These are phyloP conservation scores for Diaporthe capsici DNA, from an alignment of 2,329 filamentous ascomycete species.

Conservation along the genomic window DNA sequence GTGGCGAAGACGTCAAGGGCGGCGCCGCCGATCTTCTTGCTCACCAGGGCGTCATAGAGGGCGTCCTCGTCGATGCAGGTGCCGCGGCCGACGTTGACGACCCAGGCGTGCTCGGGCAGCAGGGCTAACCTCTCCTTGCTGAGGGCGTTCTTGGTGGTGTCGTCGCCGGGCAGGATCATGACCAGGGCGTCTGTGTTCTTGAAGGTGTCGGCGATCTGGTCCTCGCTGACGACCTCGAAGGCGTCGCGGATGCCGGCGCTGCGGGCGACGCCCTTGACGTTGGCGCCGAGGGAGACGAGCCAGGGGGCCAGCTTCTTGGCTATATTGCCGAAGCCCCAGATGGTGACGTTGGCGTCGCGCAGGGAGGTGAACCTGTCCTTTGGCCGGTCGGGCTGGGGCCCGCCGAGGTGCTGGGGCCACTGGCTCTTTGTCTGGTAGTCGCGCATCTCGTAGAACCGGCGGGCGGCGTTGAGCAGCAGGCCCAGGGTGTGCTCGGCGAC, in stretches of 20 bases:
- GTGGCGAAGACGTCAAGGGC: constrained; percentile 57
- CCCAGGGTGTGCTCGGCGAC: constrained; percentile 76
- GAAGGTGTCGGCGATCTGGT: constrained; percentile 66
- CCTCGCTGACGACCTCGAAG: constrained; percentile 69
- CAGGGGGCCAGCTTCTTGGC: constrained; percentile 71
- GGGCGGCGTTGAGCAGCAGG: constrained; percentile 67
- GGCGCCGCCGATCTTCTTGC: constrained; percentile 51
- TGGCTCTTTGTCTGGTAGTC: constrained; percentile 69
- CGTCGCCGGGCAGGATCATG: constrained; percentile 74
- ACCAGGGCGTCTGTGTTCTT: constrained; percentile 74
- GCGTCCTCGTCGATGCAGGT: constrained; percentile 54
- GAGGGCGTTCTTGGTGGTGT: constrained; percentile 68
- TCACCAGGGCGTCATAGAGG: constrained; percentile 49
- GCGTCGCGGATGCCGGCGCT: constrained; percentile 69
- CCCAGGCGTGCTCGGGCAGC: constrained; percentile 70
- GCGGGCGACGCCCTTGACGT: constrained; percentile 71
- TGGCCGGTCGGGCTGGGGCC: constrained; percentile 71
- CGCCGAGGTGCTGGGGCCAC: constrained; percentile 75
- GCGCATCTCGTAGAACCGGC: constrained; percentile 74
- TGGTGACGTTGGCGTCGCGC: constrained; percentile 68
- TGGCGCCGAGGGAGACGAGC: constrained; percentile 68
- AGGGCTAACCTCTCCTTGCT: constrained; percentile 66
- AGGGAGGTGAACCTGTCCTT: constrained; percentile 67
- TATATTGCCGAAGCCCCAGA: constrained; percentile 79
- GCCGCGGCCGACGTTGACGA: constrained; percentile 64